Conservation (phyloP, 108 stramenopile species). For the Skeletonema marinoi region DNA sequence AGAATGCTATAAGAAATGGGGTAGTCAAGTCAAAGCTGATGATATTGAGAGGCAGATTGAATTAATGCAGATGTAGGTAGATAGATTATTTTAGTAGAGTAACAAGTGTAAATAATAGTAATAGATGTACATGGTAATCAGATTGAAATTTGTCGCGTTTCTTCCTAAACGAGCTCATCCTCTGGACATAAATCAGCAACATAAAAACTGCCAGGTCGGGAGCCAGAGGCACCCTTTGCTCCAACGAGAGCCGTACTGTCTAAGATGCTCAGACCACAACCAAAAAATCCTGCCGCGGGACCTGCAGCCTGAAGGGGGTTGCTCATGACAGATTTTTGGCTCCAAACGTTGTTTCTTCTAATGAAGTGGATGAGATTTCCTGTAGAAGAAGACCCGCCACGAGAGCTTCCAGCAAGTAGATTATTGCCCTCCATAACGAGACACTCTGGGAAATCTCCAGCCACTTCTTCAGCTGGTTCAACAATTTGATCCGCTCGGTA, state of each 20-base stretch:
- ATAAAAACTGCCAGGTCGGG: neutral
- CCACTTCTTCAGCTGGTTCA: neutral
- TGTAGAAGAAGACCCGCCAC: neutral
- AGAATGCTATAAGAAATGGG: conserved; percentile 5
- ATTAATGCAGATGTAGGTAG: neutral
- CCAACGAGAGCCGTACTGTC: neutral
- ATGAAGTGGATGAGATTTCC: neutral
- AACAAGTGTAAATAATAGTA: too few species aligned
- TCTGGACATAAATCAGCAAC: neutral
- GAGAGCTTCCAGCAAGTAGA: neutral
- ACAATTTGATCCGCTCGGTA: neutral
- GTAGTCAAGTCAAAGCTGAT: neutral
- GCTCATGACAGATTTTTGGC: neutral
- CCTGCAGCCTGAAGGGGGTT: neutral
- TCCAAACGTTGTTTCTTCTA: neutral
- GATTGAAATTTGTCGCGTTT: neutral
- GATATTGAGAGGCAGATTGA: neutral
- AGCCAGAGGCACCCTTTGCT: neutral
- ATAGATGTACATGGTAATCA: neutral
- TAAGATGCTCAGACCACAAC: neutral
- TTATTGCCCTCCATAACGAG: neutral
- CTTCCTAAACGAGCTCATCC: neutral
- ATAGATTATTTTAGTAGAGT: too few species aligned
- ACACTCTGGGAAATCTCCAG: neutral
- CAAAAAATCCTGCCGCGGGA: neutral